Evolutionary conservation across 1,284 basidiomycete species (phyloP), one percentile per base, ranked within the genome.

Genomic region (Ustilago nuda): DNA sequence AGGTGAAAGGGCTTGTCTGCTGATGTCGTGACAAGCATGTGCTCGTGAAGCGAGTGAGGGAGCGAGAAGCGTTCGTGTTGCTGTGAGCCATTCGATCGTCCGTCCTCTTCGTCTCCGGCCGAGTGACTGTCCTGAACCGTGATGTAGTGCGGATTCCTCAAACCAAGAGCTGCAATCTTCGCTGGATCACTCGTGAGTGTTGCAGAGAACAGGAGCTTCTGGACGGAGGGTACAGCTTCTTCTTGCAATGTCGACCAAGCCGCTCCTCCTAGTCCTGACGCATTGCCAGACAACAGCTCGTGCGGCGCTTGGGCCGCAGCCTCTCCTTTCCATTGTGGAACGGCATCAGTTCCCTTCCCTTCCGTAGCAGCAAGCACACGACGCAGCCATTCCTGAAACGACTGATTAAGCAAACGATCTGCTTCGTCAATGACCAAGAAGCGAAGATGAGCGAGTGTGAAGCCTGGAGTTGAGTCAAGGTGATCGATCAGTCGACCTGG

Each of bases 391-490:
- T 95, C 92, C 86, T 98, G 94, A 87, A 98, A 98, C 1, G 93
- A 94, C 85, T 98, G 95, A 8, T 93, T 93, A 5, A 99, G 89
- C 3, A 99, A 89, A 27, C 95, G 90, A 85, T 99, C 97, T 0
- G 97, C 97, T 87, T 99, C 97, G 85, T 99, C 97, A 64, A 99
- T 94, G 19, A 99, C 94, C 63, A 99, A 88, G 86, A 95, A 99
- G 32, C 96, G 92, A 32, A 99, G 88, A 86, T 99, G 95, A 81
- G 97, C 93, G 37, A 99, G 87, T 0, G 94, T 93, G 85, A 98
- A 97, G 72, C 95, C 94, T 6, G 75, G 75, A 0, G 96, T 98
- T 30, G 90, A 91, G 48, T 91, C 91, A 13, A 99, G 87, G 86
- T 99, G 96, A 85, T 99, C 96, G 48, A 98, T 96, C 52, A 99